A percentile compares a stretch with the other conserved stretches of the same genome.
phyloP scores from a whole-genome alignment of 257 asterid species.

The Asclepias syriaca region DNA sequence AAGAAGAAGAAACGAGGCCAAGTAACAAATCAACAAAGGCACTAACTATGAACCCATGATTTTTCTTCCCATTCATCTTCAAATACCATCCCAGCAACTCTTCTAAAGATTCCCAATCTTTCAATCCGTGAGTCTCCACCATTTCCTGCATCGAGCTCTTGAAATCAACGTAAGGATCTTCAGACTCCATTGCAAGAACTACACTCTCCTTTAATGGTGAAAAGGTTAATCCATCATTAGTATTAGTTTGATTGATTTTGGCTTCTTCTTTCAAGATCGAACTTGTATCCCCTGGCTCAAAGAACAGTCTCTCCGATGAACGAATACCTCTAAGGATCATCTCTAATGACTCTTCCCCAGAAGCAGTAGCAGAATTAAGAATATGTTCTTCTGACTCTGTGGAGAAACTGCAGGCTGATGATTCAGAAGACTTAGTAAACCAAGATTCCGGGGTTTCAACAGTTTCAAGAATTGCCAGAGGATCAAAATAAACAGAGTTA shows the following conservation, averaged over 20 bases:
- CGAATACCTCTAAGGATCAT: constrained; percentile 46
- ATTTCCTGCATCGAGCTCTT: constrained; percentile 80
- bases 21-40: constrained; percentile 76
- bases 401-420: constrained; percentile 35
- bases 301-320: constrained; percentile 61
- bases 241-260: neutral
- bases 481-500: constrained; percentile 62
- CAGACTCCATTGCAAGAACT: constrained; percentile 68
- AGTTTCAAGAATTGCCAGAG: constrained; percentile 21
- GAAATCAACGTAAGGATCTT: constrained; percentile 78
- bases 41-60: constrained; percentile 64
- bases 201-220: constrained; percentile 54
- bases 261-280: constrained; percentile 22
- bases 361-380: neutral
- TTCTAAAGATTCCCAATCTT: constrained; percentile 78
- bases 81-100: constrained; percentile 78
- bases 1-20: constrained; percentile 24
- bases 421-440: constrained; percentile 61
- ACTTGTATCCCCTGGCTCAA: constrained; percentile 62
- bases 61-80: constrained; percentile 57
- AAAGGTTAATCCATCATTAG: too few species aligned
- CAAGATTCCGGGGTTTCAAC: constrained; percentile 50
- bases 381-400: constrained; percentile 29
- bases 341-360: constrained; percentile 33
- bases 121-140: constrained; percentile 72